These are phyloP conservation scores for Breviolum minutum DNA, from an alignment of 73 alveolate species.

Conservation along the genomic window DNA sequence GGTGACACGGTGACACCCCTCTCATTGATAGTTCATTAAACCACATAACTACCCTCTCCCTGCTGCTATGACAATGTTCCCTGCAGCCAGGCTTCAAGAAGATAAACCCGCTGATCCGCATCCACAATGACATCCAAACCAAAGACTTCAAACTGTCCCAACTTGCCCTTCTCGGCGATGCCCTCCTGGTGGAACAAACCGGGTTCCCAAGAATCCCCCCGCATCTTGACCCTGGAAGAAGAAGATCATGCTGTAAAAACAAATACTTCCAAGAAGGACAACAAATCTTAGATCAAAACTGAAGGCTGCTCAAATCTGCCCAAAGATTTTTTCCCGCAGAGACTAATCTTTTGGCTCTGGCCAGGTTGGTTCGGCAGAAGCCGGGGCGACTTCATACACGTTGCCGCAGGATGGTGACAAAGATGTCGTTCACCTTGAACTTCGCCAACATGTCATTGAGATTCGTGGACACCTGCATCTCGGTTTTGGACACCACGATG, in stretches of 20 bases:
- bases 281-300: no score
- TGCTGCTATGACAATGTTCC: neutral
- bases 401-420: constrained; percentile 40
- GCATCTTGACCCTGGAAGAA: no score
- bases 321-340: no score
- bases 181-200: constrained; percentile 19
- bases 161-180: constrained; percentile 52
- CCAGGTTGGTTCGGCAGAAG: no score
- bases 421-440: constrained; percentile 47
- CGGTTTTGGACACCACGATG: constrained; percentile 18
- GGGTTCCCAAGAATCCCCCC: neutral
- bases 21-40: no score
- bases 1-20: no score
- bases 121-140: constrained; percentile 92
- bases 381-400: neutral
- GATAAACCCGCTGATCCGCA: constrained; percentile 85
- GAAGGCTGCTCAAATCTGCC: no score
- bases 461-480: constrained; percentile 8
- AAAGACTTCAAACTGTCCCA: constrained; percentile 83
- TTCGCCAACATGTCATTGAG: constrained; percentile 2
- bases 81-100: constrained; percentile 13
- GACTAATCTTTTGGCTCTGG: no score
- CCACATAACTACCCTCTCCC: no score
- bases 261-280: no score
- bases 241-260: no score